Conservation (phyloP, 2,329 filamentous ascomycete species). For the Pyricularia sp. region DNA sequence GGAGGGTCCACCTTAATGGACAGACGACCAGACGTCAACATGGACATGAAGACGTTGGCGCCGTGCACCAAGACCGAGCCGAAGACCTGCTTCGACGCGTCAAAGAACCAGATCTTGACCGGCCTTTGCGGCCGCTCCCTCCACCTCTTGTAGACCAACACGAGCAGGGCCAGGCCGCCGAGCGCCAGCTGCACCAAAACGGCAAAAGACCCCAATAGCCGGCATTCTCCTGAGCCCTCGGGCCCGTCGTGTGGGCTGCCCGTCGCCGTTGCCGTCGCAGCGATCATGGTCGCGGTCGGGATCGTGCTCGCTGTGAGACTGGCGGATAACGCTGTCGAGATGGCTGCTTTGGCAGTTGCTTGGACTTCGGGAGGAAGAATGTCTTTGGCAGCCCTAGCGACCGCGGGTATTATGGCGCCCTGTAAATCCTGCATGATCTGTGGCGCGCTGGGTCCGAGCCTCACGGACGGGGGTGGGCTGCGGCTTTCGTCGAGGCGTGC, state of each 20-base stretch:
- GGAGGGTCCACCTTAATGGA: constrained; percentile 49
- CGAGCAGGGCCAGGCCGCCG: constrained; percentile 71
- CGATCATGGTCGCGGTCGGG: background rate
- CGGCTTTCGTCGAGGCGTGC: background rate
- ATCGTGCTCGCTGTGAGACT: background rate
- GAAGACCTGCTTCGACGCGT: constrained; percentile 94
- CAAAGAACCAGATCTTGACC: constrained; percentile 95
- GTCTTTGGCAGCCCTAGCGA: constrained; percentile 8
- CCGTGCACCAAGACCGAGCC: constrained; percentile 86
- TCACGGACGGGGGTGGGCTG: background rate
- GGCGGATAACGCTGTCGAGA: background rate
- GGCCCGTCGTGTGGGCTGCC: background rate
- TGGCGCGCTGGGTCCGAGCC: background rate
- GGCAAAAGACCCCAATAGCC: constrained; percentile 82
- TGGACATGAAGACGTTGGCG: constrained; percentile 91
- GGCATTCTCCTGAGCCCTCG: constrained; percentile 58
- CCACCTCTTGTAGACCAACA: constrained; percentile 89
- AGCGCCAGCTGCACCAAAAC: constrained; percentile 83
- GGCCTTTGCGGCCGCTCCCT: constrained; percentile 85
- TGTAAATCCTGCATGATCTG: background rate
- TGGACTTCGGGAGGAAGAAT: background rate
- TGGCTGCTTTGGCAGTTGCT: constrained; percentile 2
- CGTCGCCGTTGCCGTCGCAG: background rate
- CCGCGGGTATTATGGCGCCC: constrained; percentile 4
- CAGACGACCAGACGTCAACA: constrained; percentile 85